Evolutionary conservation across 1,284 basidiomycete species (phyloP).

Genomic region (Xerocomus cyaneibrunnescens): DNA sequence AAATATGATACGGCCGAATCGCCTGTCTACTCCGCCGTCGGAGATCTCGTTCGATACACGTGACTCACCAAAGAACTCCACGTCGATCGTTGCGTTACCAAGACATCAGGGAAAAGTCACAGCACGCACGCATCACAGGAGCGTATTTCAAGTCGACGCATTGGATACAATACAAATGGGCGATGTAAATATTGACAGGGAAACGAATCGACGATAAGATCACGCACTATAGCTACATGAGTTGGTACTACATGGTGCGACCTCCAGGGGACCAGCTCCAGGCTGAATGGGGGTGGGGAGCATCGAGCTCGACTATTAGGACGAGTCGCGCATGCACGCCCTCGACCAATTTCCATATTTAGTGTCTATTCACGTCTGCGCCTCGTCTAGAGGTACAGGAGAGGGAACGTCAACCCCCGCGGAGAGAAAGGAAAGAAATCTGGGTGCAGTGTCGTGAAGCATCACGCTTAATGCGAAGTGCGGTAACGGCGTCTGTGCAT

Average conservation of each 20-base stretch:
- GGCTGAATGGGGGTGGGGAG: not conserved
- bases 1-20: no score
- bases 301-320: not conserved
- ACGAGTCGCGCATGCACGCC: not conserved
- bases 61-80: no score
- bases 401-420: no score
- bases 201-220: not conserved
- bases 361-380: not conserved
- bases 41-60: no score
- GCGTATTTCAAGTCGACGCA: no score
- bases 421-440: not conserved
- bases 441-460: not conserved
- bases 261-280: not conserved
- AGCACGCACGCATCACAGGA: no score
- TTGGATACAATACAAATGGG: no score
- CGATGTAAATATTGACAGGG: no score
- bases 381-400: not conserved
- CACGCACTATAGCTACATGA: not conserved
- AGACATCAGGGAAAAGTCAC: no score
- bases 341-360: not conserved
- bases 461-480: conserved; percentile 12
- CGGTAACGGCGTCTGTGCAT: conserved; percentile 24
- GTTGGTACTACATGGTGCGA: not conserved
- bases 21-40: no score
- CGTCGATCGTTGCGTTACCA: no score